phyloP scores from a whole-genome alignment of 306 rosid species.

The Inga laurina region DNA sequence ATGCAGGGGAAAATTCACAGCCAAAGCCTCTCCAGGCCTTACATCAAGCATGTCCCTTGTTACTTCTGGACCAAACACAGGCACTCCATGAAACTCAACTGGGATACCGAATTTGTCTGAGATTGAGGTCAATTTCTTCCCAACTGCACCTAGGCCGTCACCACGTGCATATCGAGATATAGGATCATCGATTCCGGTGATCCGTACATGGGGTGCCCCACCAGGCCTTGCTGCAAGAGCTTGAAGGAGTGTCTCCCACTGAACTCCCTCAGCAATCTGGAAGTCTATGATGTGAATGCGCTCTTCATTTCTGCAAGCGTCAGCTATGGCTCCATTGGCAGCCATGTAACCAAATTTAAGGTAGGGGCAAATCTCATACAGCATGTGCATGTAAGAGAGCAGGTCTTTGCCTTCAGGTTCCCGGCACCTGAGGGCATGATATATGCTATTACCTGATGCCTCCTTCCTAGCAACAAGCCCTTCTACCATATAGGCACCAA shows the following conservation, averaged over 20 bases:
- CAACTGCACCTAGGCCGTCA: constrained; percentile 66
- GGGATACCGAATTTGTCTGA: constrained; percentile 70
- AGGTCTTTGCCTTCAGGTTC: constrained; percentile 88
- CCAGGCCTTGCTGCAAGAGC: constrained; percentile 93
- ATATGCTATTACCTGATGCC: constrained; percentile 78
- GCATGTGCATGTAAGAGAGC: constrained; percentile 82
- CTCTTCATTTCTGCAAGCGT: constrained; percentile 83
- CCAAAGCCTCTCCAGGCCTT: constrained; percentile 83
- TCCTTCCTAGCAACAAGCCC: constrained; percentile 90
- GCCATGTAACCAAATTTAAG: constrained; percentile 98
- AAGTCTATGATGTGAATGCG: constrained; percentile 88
- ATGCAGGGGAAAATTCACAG: constrained; percentile 91
- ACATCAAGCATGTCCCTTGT: constrained; percentile 74
- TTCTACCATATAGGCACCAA: constrained; percentile 96
- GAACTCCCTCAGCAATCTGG: constrained; percentile 89
- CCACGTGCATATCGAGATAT: constrained; percentile 80
- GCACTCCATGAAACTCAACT: constrained; percentile 81
- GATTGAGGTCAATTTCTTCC: constrained; percentile 54
- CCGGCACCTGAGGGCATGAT: constrained; percentile 75
- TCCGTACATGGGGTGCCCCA: constrained; percentile 84
- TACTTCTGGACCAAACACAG: constrained; percentile 66
- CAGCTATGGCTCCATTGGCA: constrained; percentile 97
- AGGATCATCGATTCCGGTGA: constrained; percentile 91
- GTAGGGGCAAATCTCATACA: constrained; percentile 92
- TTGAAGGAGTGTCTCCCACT: constrained; percentile 94